These are phyloP conservation scores for Delitschia confertaspora DNA, from an alignment of 495 filamentous ascomycete species.

Conservation along the genomic window DNA sequence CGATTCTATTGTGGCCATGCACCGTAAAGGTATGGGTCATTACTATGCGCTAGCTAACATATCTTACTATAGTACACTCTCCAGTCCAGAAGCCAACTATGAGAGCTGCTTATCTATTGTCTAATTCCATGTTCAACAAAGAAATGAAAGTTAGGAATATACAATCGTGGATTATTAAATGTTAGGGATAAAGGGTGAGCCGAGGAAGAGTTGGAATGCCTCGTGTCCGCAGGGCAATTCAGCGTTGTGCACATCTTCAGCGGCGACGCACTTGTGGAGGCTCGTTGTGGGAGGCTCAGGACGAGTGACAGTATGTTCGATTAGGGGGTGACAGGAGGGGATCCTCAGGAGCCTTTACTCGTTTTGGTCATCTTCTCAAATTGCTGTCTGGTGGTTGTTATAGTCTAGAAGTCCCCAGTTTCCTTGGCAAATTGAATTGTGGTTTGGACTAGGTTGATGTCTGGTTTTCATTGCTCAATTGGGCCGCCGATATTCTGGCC, in stretches of 20 bases:
- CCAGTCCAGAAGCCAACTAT: too few species aligned
- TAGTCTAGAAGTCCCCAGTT: constrained; percentile 3
- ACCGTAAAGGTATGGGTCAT: too few species aligned
- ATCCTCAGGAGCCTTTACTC: constrained; percentile 8
- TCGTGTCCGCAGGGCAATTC: constrained; percentile 21
- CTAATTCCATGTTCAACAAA: too few species aligned
- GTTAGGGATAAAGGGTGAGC: too few species aligned
- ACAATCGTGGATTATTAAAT: not conserved
- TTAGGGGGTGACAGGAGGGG: constrained; percentile 3
- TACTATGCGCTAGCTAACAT: too few species aligned
- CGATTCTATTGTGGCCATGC: too few species aligned
- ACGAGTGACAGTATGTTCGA: not conserved
- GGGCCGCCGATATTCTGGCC: constrained; percentile 21
- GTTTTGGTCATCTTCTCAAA: constrained; percentile 8
- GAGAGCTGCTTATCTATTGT: too few species aligned
- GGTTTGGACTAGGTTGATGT: constrained; percentile 17
- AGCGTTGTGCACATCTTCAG: constrained; percentile 23
- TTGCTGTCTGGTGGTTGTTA: constrained; percentile 12
- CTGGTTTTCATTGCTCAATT: constrained; percentile 24
- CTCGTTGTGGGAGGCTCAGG: constrained; percentile 4
- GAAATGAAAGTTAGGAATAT: too few species aligned
- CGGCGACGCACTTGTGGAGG: constrained; percentile 19
- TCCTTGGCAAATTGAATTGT: constrained; percentile 17
- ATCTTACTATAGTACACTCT: too few species aligned
- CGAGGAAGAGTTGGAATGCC: too few species aligned